Conservation (phyloP, 2,329 filamentous ascomycete genomes). For the Fusarium proliferatum region DNA sequence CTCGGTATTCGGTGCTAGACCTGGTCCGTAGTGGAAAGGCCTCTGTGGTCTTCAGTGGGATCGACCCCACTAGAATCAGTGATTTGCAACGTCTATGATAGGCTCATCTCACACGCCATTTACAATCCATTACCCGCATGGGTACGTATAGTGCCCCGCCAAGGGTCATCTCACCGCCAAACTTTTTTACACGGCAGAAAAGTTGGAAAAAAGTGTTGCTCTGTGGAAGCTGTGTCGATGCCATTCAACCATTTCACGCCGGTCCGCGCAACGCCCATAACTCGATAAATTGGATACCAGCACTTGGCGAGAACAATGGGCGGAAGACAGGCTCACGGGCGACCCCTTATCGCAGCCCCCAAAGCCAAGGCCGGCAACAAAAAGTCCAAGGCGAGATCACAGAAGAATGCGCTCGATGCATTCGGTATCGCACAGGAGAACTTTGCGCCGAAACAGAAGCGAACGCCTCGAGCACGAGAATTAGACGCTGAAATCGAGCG, state of each 20-base stretch:
- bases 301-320: constrained; percentile 56
- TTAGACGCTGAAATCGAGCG: constrained; percentile 60
- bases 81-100: constrained; percentile 47
- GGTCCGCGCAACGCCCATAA: constrained; percentile 33
- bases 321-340: constrained; percentile 68
- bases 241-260: constrained; percentile 1
- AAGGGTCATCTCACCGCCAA: constrained; percentile 42
- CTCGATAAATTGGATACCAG: constrained; percentile 3
- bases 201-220: constrained; percentile 39
- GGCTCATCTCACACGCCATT: constrained; percentile 37
- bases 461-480: constrained; percentile 62
- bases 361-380: constrained; percentile 48
- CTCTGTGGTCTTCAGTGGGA: not conserved
- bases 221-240: not conserved
- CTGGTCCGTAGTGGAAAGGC: constrained; percentile 15
- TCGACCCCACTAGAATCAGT: constrained; percentile 24
- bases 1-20: constrained; percentile 35
- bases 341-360: constrained; percentile 58
- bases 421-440: constrained; percentile 68
- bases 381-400: constrained; percentile 61
- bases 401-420: constrained; percentile 65
- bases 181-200: constrained; percentile 45
- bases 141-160: constrained; percentile 41
- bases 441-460: constrained; percentile 59
- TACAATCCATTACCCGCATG: constrained; percentile 15